A percentile compares a stretch with the other conserved stretches of the same genome.
phyloP scores from a whole-genome alignment of 495 filamentous ascomycete species.

The Usnea hakonensis region DNA sequence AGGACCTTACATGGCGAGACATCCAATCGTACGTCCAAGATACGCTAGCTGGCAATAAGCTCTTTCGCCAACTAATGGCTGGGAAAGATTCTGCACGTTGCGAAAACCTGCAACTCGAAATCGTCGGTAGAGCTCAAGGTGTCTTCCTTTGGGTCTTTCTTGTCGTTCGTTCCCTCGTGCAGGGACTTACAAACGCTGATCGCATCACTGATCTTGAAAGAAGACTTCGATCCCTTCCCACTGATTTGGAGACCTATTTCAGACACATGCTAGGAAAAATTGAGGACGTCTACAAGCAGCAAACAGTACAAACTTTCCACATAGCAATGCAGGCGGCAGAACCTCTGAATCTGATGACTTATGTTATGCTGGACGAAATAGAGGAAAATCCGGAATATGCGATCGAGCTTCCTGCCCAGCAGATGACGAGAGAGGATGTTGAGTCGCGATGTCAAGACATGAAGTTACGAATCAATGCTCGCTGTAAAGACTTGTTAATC shows the following conservation, averaged over 20 bases:
- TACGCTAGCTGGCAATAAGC: too few relatives aligned
- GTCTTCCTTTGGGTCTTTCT: conserved; percentile 32
- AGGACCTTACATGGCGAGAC: conserved; percentile 8
- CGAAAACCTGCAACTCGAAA: conserved; percentile 2
- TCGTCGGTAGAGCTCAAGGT: conserved; percentile 27
- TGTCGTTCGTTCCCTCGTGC: conserved; percentile 12
- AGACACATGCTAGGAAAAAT: conserved; percentile 14
- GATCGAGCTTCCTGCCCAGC: background rate
- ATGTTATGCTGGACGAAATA: background rate
- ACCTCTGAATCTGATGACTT: background rate
- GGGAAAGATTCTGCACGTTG: too few relatives aligned
- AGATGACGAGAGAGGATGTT: background rate
- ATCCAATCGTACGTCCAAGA: background rate
- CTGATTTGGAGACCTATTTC: conserved; percentile 14
- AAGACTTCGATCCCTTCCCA: conserved; percentile 10
- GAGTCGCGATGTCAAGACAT: background rate
- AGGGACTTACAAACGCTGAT: conserved; percentile 13
- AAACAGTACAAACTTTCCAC: conserved; percentile 7
- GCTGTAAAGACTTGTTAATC: background rate
- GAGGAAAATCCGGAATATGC: background rate
- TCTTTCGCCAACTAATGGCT: too few relatives aligned
- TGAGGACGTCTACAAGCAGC: conserved; percentile 8
- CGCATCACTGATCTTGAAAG: background rate
- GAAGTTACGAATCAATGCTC: background rate
- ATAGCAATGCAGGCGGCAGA: background rate